Evolutionary conservation across 2,329 filamentous ascomycete species (phyloP), one percentile per base, ranked within the genome.

Genomic region (Colletotrichum simmondsii): DNA sequence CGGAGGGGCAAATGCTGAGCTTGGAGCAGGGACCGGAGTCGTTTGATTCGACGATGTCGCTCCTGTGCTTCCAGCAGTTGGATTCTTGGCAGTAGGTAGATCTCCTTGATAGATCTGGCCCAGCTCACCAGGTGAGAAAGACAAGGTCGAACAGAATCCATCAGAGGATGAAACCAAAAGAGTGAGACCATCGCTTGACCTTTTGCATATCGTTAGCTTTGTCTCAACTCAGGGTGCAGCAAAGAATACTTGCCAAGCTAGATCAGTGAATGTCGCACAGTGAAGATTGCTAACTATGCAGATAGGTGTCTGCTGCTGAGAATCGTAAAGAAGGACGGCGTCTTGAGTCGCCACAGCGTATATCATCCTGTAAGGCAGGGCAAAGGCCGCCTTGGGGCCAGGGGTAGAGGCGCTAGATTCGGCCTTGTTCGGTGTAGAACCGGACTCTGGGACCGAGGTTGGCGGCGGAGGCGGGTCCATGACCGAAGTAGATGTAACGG

Each of bases 331-430:
- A 56, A 98, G 87, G 4, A 99, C 94, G 0, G 97, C 94, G 83
- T 99, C 97, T 80, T 98, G 96, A 0, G 97, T 99, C 8, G 97
- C 97, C 49, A 99, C 96, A 4, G 96, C 97, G 83, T 98, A 99
- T 0, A 99, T 90, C 87, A 99, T 95, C 30, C 97, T 92, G 81
- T 99, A 98, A 1, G 95, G 93, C 57, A 99, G 85, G 3, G 92
- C 90, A 82, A 99, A 98, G 1, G 93, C 93, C 26, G 93, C 88
- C 69, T 89, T 91, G 3, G 92, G 89, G 6, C 91, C 90, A 22
- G 91, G 86, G 6, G 87, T 84, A 35, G 89, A 84, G 4, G 84
- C 80, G 16, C 82, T 83, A 2, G 85, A 84, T 71, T 90, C 89
- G n/a, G 57, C 5, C 26, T 68, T 73, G 63, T 12, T 59, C 32